These are phyloP conservation scores for Erythrophleum fordii DNA, from an alignment of 306 rosid genomes.

Conservation along the genomic window DNA sequence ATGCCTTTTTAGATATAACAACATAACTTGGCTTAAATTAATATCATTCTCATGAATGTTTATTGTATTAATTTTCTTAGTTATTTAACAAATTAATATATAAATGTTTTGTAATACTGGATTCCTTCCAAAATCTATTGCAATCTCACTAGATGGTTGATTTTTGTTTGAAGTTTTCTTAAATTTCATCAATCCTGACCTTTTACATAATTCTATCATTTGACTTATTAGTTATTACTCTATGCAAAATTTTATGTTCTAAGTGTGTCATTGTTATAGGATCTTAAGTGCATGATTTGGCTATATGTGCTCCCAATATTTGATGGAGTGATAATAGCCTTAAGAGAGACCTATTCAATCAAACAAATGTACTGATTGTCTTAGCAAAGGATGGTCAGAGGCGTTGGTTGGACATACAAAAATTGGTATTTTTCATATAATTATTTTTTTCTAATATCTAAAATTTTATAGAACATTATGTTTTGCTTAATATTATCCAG, in stretches of 20 bases:
- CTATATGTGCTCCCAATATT: constrained; percentile 71
- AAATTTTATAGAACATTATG: constrained; percentile 1
- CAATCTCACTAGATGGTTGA: constrained; percentile 25
- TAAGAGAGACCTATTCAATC: constrained; percentile 86
- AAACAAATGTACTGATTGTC: constrained; percentile 75
- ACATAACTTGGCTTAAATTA: no score
- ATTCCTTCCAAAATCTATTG: constrained; percentile 25
- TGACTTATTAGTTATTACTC: constrained; percentile 23
- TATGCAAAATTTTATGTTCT: constrained; percentile 18
- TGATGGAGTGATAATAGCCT: constrained; percentile 92
- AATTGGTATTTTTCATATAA: constrained; percentile 65
- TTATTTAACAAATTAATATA: constrained; percentile 5
- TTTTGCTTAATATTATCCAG: constrained; percentile 6
- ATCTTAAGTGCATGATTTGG: constrained; percentile 47
- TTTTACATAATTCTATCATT: constrained; percentile 25
- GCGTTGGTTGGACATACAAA: constrained; percentile 93
- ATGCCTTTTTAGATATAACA: no score
- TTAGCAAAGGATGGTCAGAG: constrained; percentile 99
- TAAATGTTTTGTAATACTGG: constrained; percentile 27
- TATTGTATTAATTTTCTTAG: constrained; percentile 17
- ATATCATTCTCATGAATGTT: no score
- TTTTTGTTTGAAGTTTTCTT: constrained; percentile 24
- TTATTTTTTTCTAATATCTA: constrained; percentile 33
- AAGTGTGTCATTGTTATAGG: constrained; percentile 50
- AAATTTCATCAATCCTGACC: constrained; percentile 5